Percentiles rank a stretch among this genome's conserved stretches.
These are phyloP conservation scores for Schoenoplectus tabernaemontani DNA, from an alignment of 202 grass and related monocot species.

Conservation along the genomic window DNA sequence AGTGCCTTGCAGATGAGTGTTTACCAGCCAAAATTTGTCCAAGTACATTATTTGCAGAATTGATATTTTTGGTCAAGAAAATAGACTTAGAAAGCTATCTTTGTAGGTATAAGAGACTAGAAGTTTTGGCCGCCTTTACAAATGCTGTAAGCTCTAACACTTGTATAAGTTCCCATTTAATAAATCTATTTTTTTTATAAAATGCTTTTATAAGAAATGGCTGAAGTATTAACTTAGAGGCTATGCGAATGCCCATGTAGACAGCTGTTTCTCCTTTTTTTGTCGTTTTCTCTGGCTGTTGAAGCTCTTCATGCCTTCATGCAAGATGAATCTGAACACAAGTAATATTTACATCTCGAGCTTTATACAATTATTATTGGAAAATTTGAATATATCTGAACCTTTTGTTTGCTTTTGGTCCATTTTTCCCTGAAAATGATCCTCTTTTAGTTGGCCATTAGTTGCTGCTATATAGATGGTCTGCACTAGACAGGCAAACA, in stretches of 20 bases:
- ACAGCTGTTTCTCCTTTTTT: constrained; percentile 95
- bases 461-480: constrained; percentile 19
- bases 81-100: neutral
- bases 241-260: constrained; percentile 56
- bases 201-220: constrained; percentile 7
- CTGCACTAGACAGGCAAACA: constrained; percentile 23
- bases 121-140: constrained; percentile 84
- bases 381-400: neutral
- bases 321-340: constrained; percentile 99
- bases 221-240: constrained; percentile 20
- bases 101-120: constrained; percentile 86
- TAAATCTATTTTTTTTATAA: neutral
- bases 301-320: constrained; percentile 98
- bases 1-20: neutral
- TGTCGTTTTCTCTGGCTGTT: constrained; percentile 90
- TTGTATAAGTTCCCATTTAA: neutral
- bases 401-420: neutral
- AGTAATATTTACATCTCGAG: constrained; percentile 39
- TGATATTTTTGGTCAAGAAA: neutral
- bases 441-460: neutral
- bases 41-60: neutral
- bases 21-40: neutral
- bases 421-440: neutral
- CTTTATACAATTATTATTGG: neutral
- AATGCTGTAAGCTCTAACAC: constrained; percentile 66